Evolutionary conservation across 371 early-diverging fungal genomes (phyloP), one percentile per base, ranked within the genome.

Genomic region (Choanephora cucurbitarum): DNA sequence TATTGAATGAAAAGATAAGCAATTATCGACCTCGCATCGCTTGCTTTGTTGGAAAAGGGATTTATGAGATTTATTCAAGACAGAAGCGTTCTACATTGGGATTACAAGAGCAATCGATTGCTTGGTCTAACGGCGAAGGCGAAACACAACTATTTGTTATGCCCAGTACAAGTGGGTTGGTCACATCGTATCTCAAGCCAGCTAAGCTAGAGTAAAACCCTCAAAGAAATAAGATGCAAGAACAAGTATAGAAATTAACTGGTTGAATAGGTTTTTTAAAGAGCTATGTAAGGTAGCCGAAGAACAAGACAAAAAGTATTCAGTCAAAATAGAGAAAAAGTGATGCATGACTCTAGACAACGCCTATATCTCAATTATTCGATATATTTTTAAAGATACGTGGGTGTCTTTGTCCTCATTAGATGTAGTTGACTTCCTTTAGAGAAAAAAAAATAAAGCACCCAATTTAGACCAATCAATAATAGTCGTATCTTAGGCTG

Each of bases 21-120:
- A 60, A 69, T 18, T 77, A 80, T 49, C 74, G 74, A 41, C 92
- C 92, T 0, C 60, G 75, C 13, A 70, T 90, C 34, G 82, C 83
- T 6, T 90, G 89, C 55, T 91, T 90, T 69, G 79, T 91, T 11
- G 88, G 92, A 21, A 87, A 83, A 49, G 86, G 86, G 7, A 85
- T 85, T 21, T 89, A 82, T 73, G 84, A 85, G 24, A 81, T 83
- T 33, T 89, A 82, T 61, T 52, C 77, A 1, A 74, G 64, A 5
- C 49, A 67, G 42, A 76, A 74, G 49, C 67, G 70, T 23, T 53
- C 41, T 3, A 22, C 37, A 5, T 50, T 77, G 55, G 85, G 85
- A 0, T 41, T 79, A 19, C 77, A 76, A 48, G 15, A 34, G 5
- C 9, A 50, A 2, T 43, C 48, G 10, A 58, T 79, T 17, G 52